Percentiles rank a stretch among this genome's conserved stretches.
These are phyloP conservation scores for Dendrostoma leiphaemia DNA, from an alignment of 2,329 filamentous ascomycete species.

Conservation along the genomic window DNA sequence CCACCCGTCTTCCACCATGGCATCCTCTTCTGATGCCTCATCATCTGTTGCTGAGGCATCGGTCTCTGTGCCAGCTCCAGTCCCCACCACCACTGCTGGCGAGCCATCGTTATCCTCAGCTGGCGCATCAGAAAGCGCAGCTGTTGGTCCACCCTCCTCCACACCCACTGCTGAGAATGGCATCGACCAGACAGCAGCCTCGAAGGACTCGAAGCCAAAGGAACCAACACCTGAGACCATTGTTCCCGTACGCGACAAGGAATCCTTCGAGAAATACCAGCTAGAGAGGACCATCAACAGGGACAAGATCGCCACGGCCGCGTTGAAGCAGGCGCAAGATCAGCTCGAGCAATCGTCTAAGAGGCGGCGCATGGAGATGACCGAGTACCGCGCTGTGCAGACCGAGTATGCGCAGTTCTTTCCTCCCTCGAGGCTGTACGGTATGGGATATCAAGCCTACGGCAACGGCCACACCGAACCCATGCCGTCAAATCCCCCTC, in stretches of 20 bases:
- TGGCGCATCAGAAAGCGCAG: constrained; percentile 4
- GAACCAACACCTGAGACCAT: constrained; percentile 21
- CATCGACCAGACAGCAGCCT: constrained; percentile 15
- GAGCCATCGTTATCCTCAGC: constrained; percentile 14
- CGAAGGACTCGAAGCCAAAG: constrained; percentile 25
- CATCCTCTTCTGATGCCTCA: constrained; percentile 8
- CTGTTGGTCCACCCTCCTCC: constrained; percentile 27
- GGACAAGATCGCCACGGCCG: constrained; percentile 53
- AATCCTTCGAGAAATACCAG: constrained; percentile 51
- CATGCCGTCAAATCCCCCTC: constrained; percentile 61
- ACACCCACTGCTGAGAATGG: constrained; percentile 28
- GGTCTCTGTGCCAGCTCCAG: background rate
- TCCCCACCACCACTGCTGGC: constrained; percentile 4
- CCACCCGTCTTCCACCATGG: constrained; percentile 12
- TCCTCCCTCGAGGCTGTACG: constrained; percentile 58
- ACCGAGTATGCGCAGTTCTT: constrained; percentile 55
- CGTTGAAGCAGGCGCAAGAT: constrained; percentile 49
- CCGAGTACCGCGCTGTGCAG: constrained; percentile 65
- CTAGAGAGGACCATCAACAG: constrained; percentile 54
- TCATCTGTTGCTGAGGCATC: constrained; percentile 6
- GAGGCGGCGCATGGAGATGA: constrained; percentile 64
- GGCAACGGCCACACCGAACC: constrained; percentile 82
- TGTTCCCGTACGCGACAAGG: constrained; percentile 48
- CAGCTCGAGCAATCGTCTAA: constrained; percentile 57
- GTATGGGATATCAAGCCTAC: constrained; percentile 80